A percentile compares a stretch with the other conserved stretches of the same genome.
Conservation (phyloP, 805 yeast genomes). For the Wickerhamomyces alni region DNA sequence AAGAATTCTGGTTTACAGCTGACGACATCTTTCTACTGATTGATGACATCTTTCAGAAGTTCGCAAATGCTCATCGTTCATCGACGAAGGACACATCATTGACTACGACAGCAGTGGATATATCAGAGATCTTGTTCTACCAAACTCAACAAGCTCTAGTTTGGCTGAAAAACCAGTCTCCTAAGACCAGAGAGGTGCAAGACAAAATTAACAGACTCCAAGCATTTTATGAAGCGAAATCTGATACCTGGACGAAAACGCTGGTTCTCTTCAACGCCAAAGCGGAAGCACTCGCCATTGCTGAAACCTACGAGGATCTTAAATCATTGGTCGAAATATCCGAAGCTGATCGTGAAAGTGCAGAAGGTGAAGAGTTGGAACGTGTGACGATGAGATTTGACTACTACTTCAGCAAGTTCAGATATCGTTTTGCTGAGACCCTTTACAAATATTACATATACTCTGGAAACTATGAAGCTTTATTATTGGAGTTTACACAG, state of each 20-base stretch:
- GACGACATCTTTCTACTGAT: constrained; percentile 32
- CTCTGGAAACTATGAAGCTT: constrained; percentile 42
- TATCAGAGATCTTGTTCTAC: constrained; percentile 38
- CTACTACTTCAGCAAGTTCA: constrained; percentile 53
- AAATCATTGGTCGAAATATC: constrained; percentile 51
- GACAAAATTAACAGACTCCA: constrained; percentile 14
- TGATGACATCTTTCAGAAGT: constrained; percentile 35
- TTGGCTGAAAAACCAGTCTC: constrained; percentile 25
- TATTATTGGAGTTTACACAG: constrained; percentile 53
- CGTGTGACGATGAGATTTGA: constrained; percentile 29
- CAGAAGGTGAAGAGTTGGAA: constrained; percentile 13
- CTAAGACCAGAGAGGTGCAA: constrained; percentile 18
- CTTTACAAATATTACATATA: constrained; percentile 55
- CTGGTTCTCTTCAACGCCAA: constrained; percentile 45
- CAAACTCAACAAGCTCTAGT: constrained; percentile 27
- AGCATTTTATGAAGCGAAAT: constrained; percentile 23
- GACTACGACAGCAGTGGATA: constrained; percentile 24
- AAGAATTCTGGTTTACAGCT: constrained; percentile 44
- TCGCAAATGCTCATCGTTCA: constrained; percentile 10
- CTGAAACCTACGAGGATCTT: constrained; percentile 63
- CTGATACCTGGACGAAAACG: constrained; percentile 52
- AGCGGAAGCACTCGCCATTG: constrained; percentile 50
- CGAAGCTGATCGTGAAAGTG: constrained; percentile 35
- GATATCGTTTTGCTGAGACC: constrained; percentile 60
- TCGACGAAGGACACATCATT: constrained; percentile 8